Base-by-base conservation (phyloP, 257 asterid species). In the Jacaranda mimosifolia region DNA sequence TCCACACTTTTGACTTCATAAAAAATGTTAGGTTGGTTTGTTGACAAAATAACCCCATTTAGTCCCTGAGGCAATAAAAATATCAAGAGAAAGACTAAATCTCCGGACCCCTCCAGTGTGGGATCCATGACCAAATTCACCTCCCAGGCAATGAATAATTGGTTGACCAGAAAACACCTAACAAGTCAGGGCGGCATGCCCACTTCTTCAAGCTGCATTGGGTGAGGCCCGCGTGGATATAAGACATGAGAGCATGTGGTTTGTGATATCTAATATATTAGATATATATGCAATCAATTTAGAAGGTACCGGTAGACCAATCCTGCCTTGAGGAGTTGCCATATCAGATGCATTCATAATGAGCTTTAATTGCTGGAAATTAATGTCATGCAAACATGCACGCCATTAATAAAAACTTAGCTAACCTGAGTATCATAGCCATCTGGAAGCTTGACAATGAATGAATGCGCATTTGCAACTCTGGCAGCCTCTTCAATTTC, bases 401-500 rank as follows among this genome's bases (percentile, higher is more conserved):
- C 75, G 87, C 79, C 55, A 53, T 19, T 52, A 43, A 45, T 40
- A 4, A 77, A 42, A 12, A 52, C 36, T 26, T 56, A 19, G 6
- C 86, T 76, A 68, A 90, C 93, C 93, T 86, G 96, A 78, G 93
- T 85, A 66, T 90, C 96, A 48, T 86, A 90, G 48, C 96, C 96
- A 67, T 86, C 87, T 11, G 96, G 91, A 42, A 88, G 93, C 81
- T 88, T 90, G 82, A 85, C 84, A 21, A 90, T 73, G 84, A 91
- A 91, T 7, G 97, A 87, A 79, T 87, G 91, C 1, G 93, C 94
- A 77, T 91, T 91, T 19, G 97, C 93, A 71, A 91, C 94, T 71
- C 94, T 83, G 2, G 97, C 92, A 74, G 97, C 97, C 69, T 89
- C 94, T 84, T 90, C 93, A 13, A 90, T 78, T 77, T 90, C 96